phyloP scores from a whole-genome alignment of 768 basidiomycete genomes.

The Rhodocollybia butyracea region DNA sequence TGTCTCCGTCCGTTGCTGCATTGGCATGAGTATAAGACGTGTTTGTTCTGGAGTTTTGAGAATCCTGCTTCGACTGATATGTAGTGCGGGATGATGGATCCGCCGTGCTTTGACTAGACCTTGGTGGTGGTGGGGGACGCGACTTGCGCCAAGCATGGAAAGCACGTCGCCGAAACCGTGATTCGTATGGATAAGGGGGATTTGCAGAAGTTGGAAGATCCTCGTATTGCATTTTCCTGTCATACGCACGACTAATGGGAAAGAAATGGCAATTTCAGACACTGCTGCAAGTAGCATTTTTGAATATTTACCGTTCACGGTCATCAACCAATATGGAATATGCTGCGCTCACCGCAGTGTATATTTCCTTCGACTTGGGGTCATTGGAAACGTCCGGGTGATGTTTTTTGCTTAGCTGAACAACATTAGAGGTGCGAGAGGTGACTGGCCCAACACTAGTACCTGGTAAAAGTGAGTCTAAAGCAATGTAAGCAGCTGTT shows the following conservation, averaged over 20 bases:
- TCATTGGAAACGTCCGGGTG: conserved; percentile 49
- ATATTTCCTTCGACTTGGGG: conserved; percentile 34
- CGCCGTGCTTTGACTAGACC: conserved; percentile 15
- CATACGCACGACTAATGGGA: conserved; percentile 38
- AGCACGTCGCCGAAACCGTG: conserved; percentile 20
- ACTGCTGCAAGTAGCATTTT: neutral
- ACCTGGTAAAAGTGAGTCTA: conserved; percentile 44
- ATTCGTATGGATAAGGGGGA: conserved; percentile 15
- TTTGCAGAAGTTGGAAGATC: conserved; percentile 10
- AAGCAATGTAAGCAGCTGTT: neutral
- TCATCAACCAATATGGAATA: conserved; percentile 44
- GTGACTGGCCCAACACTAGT: neutral
- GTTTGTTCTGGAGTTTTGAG: neutral
- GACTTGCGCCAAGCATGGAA: conserved; percentile 35
- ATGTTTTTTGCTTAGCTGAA: conserved; percentile 35
- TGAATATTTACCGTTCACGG: conserved; percentile 32
- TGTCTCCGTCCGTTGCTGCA: neutral
- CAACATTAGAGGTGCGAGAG: neutral
- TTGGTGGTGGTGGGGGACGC: conserved; percentile 19
- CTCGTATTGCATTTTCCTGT: conserved; percentile 33
- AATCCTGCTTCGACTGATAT: neutral
- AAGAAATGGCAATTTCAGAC: neutral
- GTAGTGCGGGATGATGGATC: neutral
- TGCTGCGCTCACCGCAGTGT: conserved; percentile 39
- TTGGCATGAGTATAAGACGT: neutral